Conservation (phyloP, 129 eudicot species). For the Centaurea solstitialis region DNA sequence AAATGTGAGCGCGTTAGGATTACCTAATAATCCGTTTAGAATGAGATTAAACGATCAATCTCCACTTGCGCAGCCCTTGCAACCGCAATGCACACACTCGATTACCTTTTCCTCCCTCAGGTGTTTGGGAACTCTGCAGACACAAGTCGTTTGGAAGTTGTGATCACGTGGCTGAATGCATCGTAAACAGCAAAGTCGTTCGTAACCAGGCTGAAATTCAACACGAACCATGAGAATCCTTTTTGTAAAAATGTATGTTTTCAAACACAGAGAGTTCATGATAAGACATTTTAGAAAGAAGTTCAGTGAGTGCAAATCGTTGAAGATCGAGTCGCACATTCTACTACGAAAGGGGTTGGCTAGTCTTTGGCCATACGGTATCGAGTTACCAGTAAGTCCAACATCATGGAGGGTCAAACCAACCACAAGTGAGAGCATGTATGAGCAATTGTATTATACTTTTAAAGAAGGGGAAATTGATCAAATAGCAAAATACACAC, state of each 20-base stretch:
- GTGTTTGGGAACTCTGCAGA: slow-evolving; percentile 80
- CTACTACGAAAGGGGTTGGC: not conserved
- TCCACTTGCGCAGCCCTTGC: slow-evolving; percentile 86
- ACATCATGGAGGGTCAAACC: not conserved
- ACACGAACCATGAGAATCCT: slow-evolving; percentile 15
- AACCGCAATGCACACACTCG: slow-evolving; percentile 87
- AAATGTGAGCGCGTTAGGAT: not conserved
- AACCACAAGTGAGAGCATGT: not conserved
- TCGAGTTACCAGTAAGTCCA: not conserved
- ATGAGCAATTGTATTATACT: not conserved
- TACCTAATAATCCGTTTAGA: not conserved
- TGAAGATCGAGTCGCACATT: not conserved
- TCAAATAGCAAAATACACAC: too few relatives aligned
- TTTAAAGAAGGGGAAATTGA: not conserved
- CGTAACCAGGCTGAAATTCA: slow-evolving; percentile 74
- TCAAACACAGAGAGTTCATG: not conserved
- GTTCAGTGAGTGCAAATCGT: too few relatives aligned
- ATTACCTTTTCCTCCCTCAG: slow-evolving; percentile 76
- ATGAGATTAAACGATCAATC: slow-evolving; percentile 34
- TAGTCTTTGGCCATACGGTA: not conserved
- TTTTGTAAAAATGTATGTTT: not conserved
- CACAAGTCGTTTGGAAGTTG: slow-evolving; percentile 76
- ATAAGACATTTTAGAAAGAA: not conserved
- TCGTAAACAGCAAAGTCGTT: slow-evolving; percentile 72
- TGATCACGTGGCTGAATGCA: slow-evolving; percentile 91